phyloP scores from a whole-genome alignment of 1,139 yeast species.

The Scheffersomyces parashehatae region DNA sequence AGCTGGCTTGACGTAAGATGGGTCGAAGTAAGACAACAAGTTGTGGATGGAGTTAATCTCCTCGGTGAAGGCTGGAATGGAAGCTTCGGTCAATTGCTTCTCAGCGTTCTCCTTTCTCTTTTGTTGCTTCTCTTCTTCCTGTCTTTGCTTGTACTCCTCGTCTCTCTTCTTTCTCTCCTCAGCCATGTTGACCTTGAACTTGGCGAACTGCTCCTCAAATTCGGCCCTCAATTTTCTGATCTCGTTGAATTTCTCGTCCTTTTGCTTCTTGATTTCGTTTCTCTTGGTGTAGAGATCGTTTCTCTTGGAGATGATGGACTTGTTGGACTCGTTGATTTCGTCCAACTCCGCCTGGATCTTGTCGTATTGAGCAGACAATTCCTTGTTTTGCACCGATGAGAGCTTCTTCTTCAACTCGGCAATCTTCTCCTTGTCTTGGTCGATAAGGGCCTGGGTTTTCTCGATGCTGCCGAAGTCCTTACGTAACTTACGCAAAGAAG shows the following conservation, averaged over 20 bases:
- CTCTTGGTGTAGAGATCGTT: slow-evolving; percentile 65
- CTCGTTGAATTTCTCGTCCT: slow-evolving; percentile 65
- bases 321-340: slow-evolving; percentile 58
- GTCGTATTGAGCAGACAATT: slow-evolving; percentile 61
- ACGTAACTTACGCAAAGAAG: slow-evolving; percentile 76
- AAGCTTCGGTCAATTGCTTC: slow-evolving; percentile 62
- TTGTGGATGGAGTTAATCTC: slow-evolving; percentile 76
- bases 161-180: slow-evolving; percentile 72
- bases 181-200: slow-evolving; percentile 68
- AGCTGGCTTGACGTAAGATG: slow-evolving; percentile 67
- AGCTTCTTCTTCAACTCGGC: slow-evolving; percentile 72
- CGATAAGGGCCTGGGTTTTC: slow-evolving; percentile 76
- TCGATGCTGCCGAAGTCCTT: slow-evolving; percentile 78
- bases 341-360: slow-evolving; percentile 64
- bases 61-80: slow-evolving; percentile 79
- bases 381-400: slow-evolving; percentile 63
- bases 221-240: slow-evolving; percentile 68
- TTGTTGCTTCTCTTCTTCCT: slow-evolving; percentile 58
- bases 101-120: slow-evolving; percentile 69
- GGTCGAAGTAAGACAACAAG: slow-evolving; percentile 74
- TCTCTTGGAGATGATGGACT: slow-evolving; percentile 67
- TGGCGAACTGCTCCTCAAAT: slow-evolving; percentile 68
- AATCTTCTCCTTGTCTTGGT: slow-evolving; percentile 75
- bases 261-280: slow-evolving; percentile 64
- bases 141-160: slow-evolving; percentile 60